Conservation (phyloP, 805 yeast genomes). For the Sugiyamaella qingdaonensis region DNA sequence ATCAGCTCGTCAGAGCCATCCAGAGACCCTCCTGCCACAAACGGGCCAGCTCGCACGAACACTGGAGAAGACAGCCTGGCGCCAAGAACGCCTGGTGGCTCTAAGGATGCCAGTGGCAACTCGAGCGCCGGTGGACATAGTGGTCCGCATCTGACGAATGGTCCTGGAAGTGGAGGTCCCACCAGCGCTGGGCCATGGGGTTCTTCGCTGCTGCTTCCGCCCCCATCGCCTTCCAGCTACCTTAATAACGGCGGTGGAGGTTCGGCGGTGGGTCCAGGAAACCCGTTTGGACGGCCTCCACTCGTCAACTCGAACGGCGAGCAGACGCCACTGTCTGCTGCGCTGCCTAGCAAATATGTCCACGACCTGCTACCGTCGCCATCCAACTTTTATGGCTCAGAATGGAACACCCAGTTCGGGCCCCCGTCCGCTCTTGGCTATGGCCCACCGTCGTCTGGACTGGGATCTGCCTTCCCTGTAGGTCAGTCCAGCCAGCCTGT, state of each 20-base stretch:
- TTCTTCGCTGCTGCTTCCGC: slow-evolving; percentile 30
- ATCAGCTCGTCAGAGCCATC: slow-evolving; percentile 19
- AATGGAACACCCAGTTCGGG: slow-evolving; percentile 47
- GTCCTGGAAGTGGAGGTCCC: slow-evolving; percentile 14
- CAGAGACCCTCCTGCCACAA: slow-evolving; percentile 16
- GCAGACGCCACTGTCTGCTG: slow-evolving; percentile 66
- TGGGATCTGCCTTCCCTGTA: slow-evolving; percentile 6
- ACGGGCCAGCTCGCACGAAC: not conserved
- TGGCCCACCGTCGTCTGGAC: slow-evolving; percentile 7
- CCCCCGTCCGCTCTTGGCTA: slow-evolving; percentile 25
- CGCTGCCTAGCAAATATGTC: slow-evolving; percentile 66
- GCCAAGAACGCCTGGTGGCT: not conserved
- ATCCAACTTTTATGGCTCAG: slow-evolving; percentile 62
- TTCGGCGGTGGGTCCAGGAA: slow-evolving; percentile 30
- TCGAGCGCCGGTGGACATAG: slow-evolving; percentile 16
- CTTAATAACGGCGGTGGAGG: slow-evolving; percentile 21
- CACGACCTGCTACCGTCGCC: slow-evolving; percentile 79
- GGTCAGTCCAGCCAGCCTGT: slow-evolving; percentile 6
- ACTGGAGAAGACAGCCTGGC: not conserved
- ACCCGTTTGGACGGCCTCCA: slow-evolving; percentile 32
- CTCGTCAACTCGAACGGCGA: slow-evolving; percentile 42
- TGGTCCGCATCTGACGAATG: slow-evolving; percentile 2
- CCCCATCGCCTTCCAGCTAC: slow-evolving; percentile 34
- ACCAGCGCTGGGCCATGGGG: slow-evolving; percentile 26
- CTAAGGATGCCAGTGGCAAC: slow-evolving; percentile 3